Evolutionary conservation across 208 protist species (phyloP).

Genomic region (Trypanosomatidae sp.): DNA sequence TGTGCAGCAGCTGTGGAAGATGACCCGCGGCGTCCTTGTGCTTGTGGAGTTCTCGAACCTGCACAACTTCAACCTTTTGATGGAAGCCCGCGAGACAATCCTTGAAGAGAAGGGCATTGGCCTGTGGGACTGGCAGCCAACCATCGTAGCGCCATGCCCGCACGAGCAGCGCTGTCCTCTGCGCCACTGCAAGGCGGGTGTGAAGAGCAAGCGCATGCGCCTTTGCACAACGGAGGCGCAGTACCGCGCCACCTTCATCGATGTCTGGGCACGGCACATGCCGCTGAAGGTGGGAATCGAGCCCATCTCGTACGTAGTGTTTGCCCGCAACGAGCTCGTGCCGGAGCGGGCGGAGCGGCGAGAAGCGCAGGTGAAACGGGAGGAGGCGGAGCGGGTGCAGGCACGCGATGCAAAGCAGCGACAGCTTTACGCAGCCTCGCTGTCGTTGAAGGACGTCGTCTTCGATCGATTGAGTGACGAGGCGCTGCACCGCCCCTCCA

Average conservation of each 20-base stretch:
- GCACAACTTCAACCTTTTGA: constrained; percentile 87
- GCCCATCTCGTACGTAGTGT: constrained; percentile 82
- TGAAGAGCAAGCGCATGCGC: constrained; percentile 87
- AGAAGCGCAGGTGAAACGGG: constrained; percentile 36
- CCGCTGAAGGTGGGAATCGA: constrained; percentile 85
- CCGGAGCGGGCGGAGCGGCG: constrained; percentile 73
- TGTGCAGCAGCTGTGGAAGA: constrained; percentile 89
- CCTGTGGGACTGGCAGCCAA: constrained; percentile 90
- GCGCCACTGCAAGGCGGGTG: constrained; percentile 78
- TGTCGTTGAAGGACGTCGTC: constrained; percentile 82
- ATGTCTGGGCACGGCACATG: constrained; percentile 79
- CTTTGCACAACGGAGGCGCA: constrained; percentile 84
- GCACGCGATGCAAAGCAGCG: constrained; percentile 60
- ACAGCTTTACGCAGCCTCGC: constrained; percentile 58
- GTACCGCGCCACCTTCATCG: constrained; percentile 86
- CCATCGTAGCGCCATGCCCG: constrained; percentile 83
- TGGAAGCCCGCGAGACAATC: constrained; percentile 86
- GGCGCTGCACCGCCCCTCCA: constrained; percentile 71
- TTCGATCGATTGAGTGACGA: constrained; percentile 88
- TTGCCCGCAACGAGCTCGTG: constrained; percentile 85
- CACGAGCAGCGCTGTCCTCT: constrained; percentile 84
- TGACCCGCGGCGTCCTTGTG: constrained; percentile 82
- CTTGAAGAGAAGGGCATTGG: constrained; percentile 85
- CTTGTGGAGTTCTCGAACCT: constrained; percentile 86
- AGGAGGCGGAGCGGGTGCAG: constrained; percentile 31